Percentiles rank a stretch among this genome's conserved stretches.
These are phyloP conservation scores for Aspergillus piperis DNA, from an alignment of 2,329 filamentous ascomycete species.

Conservation along the genomic window DNA sequence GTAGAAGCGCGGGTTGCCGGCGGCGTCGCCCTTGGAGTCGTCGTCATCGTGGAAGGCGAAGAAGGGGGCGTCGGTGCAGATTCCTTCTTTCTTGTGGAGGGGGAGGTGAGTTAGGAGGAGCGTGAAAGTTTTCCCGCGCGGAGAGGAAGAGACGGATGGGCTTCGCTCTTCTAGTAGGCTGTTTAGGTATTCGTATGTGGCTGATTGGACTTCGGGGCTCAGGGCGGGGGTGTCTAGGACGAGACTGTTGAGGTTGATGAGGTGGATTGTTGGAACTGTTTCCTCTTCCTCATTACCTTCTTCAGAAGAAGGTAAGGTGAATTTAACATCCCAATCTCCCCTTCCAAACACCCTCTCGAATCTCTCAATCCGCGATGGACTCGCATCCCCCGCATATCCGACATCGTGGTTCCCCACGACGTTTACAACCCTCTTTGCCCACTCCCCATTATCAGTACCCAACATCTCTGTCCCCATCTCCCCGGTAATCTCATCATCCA, in stretches of 20 bases:
- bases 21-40: conserved; percentile 63
- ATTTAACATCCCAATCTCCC: conserved; percentile 84
- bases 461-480: conserved; percentile 29
- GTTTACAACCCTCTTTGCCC: conserved; percentile 80
- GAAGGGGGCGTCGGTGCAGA: conserved; percentile 81
- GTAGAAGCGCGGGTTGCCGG: conserved; percentile 38
- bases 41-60: conserved; percentile 73
- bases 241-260: conserved; percentile 88
- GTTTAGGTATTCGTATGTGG: conserved; percentile 73
- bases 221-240: conserved; percentile 84
- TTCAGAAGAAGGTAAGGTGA: conserved; percentile 51
- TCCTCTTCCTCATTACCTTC: not conserved
- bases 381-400: conserved; percentile 91
- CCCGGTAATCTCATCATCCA: conserved; percentile 39
- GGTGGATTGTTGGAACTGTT: conserved; percentile 64
- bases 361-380: conserved; percentile 69
- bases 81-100: conserved; percentile 75
- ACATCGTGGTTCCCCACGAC: conserved; percentile 95
- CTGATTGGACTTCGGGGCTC: conserved; percentile 65
- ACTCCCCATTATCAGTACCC: conserved; percentile 51
- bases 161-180: conserved; percentile 59
- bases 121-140: conserved; percentile 66
- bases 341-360: conserved; percentile 86
- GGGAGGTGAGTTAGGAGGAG: conserved; percentile 91
- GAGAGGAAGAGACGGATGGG: conserved; percentile 48